Base-by-base conservation (phyloP, 208 protist genomes). In the Trypanosoma conorhini region DNA sequence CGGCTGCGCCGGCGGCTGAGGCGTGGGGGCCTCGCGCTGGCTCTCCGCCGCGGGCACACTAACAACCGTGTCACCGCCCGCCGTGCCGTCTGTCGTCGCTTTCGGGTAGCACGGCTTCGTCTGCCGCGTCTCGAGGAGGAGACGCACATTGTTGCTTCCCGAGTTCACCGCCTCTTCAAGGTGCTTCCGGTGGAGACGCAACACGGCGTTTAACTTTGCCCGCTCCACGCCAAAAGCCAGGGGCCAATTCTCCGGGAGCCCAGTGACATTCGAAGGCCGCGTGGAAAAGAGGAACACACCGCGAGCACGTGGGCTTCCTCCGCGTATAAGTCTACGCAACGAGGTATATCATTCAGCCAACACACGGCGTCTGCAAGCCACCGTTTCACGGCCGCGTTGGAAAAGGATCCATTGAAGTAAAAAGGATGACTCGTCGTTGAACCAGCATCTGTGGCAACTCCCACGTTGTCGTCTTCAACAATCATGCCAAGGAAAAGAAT, bases 261-360 rank as follows among this genome's bases (percentile, higher is more conserved):
- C 64, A 40, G 46, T 55, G 31, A 91, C 57, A 35, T 73, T 70
- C 0, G 72, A 19, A 19, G 84, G 84, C 9, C 62, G 65, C 3
- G 83, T 85, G 1, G 71, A 56, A 44, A 73, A 67, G 48, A 96
- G 74, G 91, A 88, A 63, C 76, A 87, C 8, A 91, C 66, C 19
- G 88, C 91, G 22, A 96, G 71, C 10, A 75, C 75, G 26, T 80
- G 61, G 0, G 80, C 77, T 5, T 81, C 61, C 8, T 80, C 66
- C 0, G 54, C 10, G 21, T 82, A 64, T 13, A 94, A 67, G 0
- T 57, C 64, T 9, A 68, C 50, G 28, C 68, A 89, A 28, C 91
- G 86, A 28, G 91, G 86, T 4, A 86, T 72, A 59, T 94, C 91
- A 80, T 94, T 96, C 8, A 90, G 42, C 74, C 81, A 82, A 50